phyloP scores from a whole-genome alignment of 306 rosid species.

The Corylus heterophylla region DNA sequence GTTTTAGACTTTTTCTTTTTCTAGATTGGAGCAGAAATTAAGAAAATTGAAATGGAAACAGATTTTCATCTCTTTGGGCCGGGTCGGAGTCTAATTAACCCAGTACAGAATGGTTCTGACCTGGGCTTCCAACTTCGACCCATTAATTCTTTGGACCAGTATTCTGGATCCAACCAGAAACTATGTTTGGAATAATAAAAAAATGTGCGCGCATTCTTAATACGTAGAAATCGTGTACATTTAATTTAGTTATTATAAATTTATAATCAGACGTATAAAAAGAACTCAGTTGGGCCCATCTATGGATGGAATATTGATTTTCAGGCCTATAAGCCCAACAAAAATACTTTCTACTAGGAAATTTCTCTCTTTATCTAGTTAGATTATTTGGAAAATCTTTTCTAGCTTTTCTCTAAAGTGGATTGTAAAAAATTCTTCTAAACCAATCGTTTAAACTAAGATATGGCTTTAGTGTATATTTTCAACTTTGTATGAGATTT shows the following conservation, averaged over 20 bases:
- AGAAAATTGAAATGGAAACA: neutral
- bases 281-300: neutral
- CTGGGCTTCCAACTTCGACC: neutral
- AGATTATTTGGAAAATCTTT: too few relatives aligned
- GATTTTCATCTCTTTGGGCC: too few relatives aligned
- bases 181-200: neutral
- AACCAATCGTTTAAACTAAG: too few relatives aligned
- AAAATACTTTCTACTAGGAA: neutral
- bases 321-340: neutral
- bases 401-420: too few relatives aligned
- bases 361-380: neutral
- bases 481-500: too few relatives aligned
- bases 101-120: neutral
- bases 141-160: neutral
- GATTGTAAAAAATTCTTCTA: too few relatives aligned
- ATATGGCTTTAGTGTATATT: too few relatives aligned
- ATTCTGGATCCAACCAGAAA: neutral
- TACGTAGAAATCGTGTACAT: too few relatives aligned
- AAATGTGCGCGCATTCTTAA: neutral
- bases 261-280: neutral
- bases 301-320: neutral
- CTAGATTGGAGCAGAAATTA: neutral
- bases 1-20: neutral
- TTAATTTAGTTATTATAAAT: neutral
- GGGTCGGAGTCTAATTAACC: too few relatives aligned